phyloP scores from a whole-genome alignment of 768 basidiomycete species.

The Termitomyces sp. region DNA sequence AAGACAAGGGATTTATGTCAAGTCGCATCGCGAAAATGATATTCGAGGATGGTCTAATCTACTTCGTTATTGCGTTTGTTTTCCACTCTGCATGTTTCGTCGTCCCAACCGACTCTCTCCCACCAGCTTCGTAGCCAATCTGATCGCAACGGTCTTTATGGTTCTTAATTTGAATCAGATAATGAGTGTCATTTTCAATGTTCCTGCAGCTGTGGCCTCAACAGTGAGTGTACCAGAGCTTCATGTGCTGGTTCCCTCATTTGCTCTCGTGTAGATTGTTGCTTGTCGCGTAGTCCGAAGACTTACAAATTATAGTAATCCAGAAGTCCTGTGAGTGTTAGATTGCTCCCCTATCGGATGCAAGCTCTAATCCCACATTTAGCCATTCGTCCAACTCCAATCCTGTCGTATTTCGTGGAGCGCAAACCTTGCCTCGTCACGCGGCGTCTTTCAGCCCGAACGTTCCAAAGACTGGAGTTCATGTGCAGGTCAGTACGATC shows the following conservation, averaged over 20 bases:
- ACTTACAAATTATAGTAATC: constrained; percentile 46
- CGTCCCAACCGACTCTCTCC: background rate
- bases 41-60: constrained; percentile 70
- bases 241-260: background rate
- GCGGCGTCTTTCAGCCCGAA: constrained; percentile 18
- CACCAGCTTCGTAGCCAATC: constrained; percentile 39
- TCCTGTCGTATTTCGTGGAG: constrained; percentile 19
- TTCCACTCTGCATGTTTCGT: background rate
- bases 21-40: constrained; percentile 59
- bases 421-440: constrained; percentile 13
- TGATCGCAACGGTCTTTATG: constrained; percentile 61
- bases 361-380: constrained; percentile 6
- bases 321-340: constrained; percentile 43
- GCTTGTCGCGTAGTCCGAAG: constrained; percentile 60
- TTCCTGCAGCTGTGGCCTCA: constrained; percentile 55
- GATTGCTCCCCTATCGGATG: background rate
- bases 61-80: constrained; percentile 70
- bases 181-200: constrained; percentile 66
- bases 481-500: constrained; percentile 37
- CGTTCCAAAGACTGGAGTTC: constrained; percentile 30
- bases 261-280: constrained; percentile 39
- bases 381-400: constrained; percentile 23
- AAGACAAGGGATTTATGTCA: constrained; percentile 22
- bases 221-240: constrained; percentile 32
- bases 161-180: constrained; percentile 59